phyloP scores from a whole-genome alignment of 2,329 filamentous ascomycete genomes.

The Blastomyces gilchristii region DNA sequence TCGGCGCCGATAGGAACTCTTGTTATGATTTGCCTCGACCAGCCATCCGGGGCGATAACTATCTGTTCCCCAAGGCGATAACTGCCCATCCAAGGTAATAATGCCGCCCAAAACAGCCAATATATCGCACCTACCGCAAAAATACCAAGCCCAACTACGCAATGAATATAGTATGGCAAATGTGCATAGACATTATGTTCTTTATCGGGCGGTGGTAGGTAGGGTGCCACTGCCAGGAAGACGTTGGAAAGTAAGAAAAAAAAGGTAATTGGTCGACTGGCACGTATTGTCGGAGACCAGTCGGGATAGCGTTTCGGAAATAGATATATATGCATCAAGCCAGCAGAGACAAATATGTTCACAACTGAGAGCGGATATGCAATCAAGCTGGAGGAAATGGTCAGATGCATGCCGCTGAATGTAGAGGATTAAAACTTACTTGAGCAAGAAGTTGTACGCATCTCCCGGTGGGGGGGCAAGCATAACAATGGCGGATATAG shows the following conservation, averaged over 20 bases:
- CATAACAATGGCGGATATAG: constrained; percentile 55
- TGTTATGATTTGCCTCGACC: constrained; percentile 49
- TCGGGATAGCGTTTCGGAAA: constrained; percentile 31
- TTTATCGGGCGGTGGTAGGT: constrained; percentile 38
- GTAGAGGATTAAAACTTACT: constrained; percentile 21
- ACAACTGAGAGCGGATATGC: constrained; percentile 37
- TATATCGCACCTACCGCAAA: constrained; percentile 43
- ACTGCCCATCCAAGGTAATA: constrained; percentile 35
- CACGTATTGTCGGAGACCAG: constrained; percentile 42
- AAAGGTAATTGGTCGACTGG: constrained; percentile 40
- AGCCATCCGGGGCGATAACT: constrained; percentile 50
- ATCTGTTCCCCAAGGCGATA: constrained; percentile 49
- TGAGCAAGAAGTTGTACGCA: constrained; percentile 53
- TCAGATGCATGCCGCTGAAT: constrained; percentile 4
- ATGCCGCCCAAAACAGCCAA: constrained; percentile 42
- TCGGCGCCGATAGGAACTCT: constrained; percentile 28
- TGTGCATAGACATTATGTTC: constrained; percentile 43
- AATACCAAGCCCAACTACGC: constrained; percentile 43
- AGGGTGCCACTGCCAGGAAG: constrained; percentile 44
- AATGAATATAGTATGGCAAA: constrained; percentile 46
- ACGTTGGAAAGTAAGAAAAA: constrained; percentile 46
- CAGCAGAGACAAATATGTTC: constrained; percentile 43
- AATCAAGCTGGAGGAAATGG: constrained; percentile 24
- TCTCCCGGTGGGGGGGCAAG: constrained; percentile 56
- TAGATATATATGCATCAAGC: constrained; percentile 40